Evolutionary conservation across 345 rosid species (phyloP).

Genomic region (Trapa bicornis): DNA sequence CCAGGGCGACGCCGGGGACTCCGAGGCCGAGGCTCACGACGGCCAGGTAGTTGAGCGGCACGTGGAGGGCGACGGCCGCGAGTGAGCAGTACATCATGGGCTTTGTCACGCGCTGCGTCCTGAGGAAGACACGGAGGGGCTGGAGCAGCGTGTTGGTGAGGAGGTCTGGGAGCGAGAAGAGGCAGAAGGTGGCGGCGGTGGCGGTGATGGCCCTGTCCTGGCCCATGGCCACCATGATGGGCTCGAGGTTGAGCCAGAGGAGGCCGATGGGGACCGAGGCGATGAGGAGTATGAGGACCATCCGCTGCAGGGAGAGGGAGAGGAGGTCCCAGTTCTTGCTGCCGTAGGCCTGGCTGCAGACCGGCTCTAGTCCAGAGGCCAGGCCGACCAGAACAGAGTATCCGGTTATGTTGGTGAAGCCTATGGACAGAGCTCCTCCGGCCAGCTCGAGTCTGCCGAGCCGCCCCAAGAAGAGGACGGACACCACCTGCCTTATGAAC

Average conservation of each 20-base stretch:
- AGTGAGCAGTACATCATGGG: constrained; percentile 94
- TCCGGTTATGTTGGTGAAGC: constrained; percentile 95
- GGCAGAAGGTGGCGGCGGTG: constrained; percentile 67
- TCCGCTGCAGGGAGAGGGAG: constrained; percentile 71
- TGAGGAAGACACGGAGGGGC: constrained; percentile 65
- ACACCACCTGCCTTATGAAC: constrained; percentile 61
- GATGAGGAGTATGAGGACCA: constrained; percentile 67
- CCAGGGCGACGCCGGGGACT: constrained; percentile 86
- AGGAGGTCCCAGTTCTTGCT: constrained; percentile 85
- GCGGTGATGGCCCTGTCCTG: constrained; percentile 73
- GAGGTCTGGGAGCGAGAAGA: constrained; percentile 86
- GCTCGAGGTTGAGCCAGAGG: constrained; percentile 70
- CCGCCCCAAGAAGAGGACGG: constrained; percentile 78
- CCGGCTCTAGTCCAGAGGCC: constrained; percentile 93
- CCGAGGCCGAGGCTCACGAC: constrained; percentile 56
- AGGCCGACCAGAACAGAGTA: constrained; percentile 88
- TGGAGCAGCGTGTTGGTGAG: constrained; percentile 72
- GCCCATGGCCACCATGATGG: constrained; percentile 73
- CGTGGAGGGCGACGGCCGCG: constrained; percentile 63
- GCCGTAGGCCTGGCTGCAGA: constrained; percentile 93
- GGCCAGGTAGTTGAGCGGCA: constrained; percentile 59
- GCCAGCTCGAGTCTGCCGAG: constrained; percentile 90
- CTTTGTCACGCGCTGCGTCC: constrained; percentile 82
- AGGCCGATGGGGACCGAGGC: constrained; percentile 69
- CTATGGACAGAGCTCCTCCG: constrained; percentile 89